Evolutionary conservation across 2,329 filamentous ascomycete species (phyloP), one percentile per base, ranked within the genome.

Genomic region (Penicillium verrucosum): DNA sequence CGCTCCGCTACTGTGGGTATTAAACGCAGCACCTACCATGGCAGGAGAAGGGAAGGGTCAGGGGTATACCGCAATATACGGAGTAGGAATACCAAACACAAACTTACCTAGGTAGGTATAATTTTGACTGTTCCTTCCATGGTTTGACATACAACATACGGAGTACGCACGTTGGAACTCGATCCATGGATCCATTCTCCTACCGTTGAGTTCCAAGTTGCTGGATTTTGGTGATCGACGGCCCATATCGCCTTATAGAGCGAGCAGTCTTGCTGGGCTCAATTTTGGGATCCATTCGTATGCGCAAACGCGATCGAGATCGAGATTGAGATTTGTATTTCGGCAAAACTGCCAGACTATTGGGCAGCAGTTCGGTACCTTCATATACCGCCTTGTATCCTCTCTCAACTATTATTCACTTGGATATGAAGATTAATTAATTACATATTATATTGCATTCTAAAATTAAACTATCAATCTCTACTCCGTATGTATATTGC

Each of bases 121-220:
- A 30, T 30, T n/a, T 47, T 29, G 16, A 27, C n/a, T 21, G n/a
- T 45, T 21, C 18, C 27, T 12, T 44, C 43, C 43, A 32, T 34
- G 43, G 43, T n/a, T 27, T n/a, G 25, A 29, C 25, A 32, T 10
- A 9, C 8, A 21, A 21, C 21, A 21, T 21, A 21, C 21, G 21
- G 21, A 21, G 21, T 21, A 21, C 21, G 16, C 21, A 21, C 48
- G 18, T 30, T 45, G 36, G 29, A 49, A 4, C 21, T 41, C 27
- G n/a, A 51, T 43, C 42, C 43, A 53, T 59, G 48, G 47, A 30
- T 48, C 37, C 38, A 30, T 53, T 56, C 46, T 54, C 50, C n/a
- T 42, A 16, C 60, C 63, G 62, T 63, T 65, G 53, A n/a, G 56
- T 60, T 30, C 63, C 63, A 64, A 57, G 30, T 52, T 59, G 49